Percentiles rank a stretch among this genome's conserved stretches.
These are phyloP conservation scores for Aegilops longissima DNA, from an alignment of 176 grass and related monocot genomes.

Conservation along the genomic window DNA sequence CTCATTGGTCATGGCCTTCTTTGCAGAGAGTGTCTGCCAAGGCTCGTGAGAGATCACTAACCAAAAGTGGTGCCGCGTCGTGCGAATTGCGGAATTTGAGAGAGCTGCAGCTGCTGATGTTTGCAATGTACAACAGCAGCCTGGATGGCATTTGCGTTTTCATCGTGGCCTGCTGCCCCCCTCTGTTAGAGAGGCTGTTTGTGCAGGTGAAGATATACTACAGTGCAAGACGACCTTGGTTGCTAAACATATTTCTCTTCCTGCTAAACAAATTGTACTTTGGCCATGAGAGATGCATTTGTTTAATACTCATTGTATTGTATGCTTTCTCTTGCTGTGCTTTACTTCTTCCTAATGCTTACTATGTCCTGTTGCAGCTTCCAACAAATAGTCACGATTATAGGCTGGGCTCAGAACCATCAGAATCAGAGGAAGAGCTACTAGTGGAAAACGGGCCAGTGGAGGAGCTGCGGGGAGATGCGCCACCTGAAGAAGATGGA, in stretches of 20 bases:
- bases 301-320: neutral
- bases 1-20: neutral
- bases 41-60: neutral
- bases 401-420: neutral
- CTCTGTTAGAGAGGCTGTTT: constrained; percentile 51
- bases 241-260: neutral
- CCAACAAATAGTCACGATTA: neutral
- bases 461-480: neutral
- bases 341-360: neutral
- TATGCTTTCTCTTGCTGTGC: neutral
- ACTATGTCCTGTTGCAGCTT: neutral
- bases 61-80: neutral
- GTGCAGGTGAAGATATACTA: constrained; percentile 35
- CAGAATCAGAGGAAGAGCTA: neutral
- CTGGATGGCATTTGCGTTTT: constrained; percentile 45
- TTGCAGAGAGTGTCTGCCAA: constrained; percentile 40
- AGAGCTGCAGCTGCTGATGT: constrained; percentile 62
- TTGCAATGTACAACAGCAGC: constrained; percentile 28
- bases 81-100: constrained; percentile 43
- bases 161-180: constrained; percentile 33
- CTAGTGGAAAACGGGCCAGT: neutral
- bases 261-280: neutral
- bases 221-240: neutral
- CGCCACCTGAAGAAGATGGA: neutral
- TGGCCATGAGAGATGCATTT: neutral